Percentiles rank a stretch among this genome's conserved stretches.
Evolutionary conservation across 495 filamentous ascomycete genomes (phyloP).

Genomic region (Aspergillus bridgeri): DNA sequence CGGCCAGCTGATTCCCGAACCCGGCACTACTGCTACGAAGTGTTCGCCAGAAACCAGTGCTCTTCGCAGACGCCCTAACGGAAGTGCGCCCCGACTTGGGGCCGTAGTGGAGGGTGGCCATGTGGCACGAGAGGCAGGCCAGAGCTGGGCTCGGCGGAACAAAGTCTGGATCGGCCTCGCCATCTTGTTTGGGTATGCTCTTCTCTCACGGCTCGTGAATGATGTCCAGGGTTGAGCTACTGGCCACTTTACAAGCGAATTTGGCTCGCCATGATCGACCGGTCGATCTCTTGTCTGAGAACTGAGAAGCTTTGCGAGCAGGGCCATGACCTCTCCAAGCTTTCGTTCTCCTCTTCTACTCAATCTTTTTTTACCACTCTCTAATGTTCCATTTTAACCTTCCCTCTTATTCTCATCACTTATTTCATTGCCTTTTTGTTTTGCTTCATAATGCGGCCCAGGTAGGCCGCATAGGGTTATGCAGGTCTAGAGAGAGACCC

Average conservation of each 20-base stretch:
- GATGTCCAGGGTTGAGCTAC: conserved; percentile 48
- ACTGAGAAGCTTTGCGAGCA: too few species aligned
- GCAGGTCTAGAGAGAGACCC: conserved; percentile 2
- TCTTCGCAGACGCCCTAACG: conserved; percentile 60
- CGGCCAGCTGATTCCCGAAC: conserved; percentile 55
- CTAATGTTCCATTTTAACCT: background rate
- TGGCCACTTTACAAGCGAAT: too few species aligned
- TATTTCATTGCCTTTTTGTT: background rate
- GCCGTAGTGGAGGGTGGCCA: conserved; percentile 74
- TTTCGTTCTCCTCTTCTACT: conserved; percentile 7
- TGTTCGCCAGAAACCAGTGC: conserved; percentile 65
- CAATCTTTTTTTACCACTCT: conserved; percentile 5
- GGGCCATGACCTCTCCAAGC: background rate
- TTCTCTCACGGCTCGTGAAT: conserved; percentile 70
- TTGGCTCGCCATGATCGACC: conserved; percentile 5
- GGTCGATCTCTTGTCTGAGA: too few species aligned
- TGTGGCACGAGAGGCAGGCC: conserved; percentile 70
- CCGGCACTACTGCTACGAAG: conserved; percentile 32
- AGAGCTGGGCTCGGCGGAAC: conserved; percentile 75
- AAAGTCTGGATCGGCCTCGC: conserved; percentile 66
- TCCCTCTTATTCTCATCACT: background rate
- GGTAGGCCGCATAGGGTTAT: conserved; percentile 3
- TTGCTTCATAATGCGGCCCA: conserved; percentile 5
- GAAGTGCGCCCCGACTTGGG: conserved; percentile 68
- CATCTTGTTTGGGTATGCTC: conserved; percentile 71